These are phyloP conservation scores for Nakazawaea pomicola DNA, from an alignment of 805 yeast species.

Conservation along the genomic window DNA sequence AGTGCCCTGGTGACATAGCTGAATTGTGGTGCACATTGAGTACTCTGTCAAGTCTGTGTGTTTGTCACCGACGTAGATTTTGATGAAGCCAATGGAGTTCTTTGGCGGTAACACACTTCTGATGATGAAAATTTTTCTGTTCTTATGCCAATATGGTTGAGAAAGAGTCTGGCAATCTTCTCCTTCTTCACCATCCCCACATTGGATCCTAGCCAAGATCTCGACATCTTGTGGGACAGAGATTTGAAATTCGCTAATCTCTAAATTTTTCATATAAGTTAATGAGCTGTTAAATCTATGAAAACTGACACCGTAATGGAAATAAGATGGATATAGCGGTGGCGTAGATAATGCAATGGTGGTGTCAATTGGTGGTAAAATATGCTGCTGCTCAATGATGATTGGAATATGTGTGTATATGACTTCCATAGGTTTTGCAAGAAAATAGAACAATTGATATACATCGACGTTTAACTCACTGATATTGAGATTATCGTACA, in stretches of 20 bases:
- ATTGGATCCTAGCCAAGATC: conserved; percentile 53
- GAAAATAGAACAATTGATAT: conserved; percentile 61
- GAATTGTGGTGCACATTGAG: conserved; percentile 47
- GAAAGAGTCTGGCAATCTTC: conserved; percentile 52
- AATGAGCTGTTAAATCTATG: conserved; percentile 73
- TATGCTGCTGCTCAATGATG: conserved; percentile 75
- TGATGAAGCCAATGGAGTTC: conserved; percentile 65
- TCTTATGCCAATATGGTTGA: conserved; percentile 72
- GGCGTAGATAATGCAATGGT: conserved; percentile 78
- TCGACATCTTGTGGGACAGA: conserved; percentile 70
- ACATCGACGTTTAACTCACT: conserved; percentile 28
- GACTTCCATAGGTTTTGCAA: conserved; percentile 68
- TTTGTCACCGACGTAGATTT: conserved; percentile 65
- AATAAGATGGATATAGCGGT: conserved; percentile 78
- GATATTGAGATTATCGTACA: conserved; percentile 31
- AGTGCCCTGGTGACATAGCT: conserved; percentile 67
- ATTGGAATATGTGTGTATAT: conserved; percentile 86
- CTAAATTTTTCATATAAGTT: conserved; percentile 67
- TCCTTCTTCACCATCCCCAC: conserved; percentile 33
- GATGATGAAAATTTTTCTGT: conserved; percentile 62
- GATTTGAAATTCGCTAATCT: conserved; percentile 73
- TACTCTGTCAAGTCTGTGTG: conserved; percentile 50
- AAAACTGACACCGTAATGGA: conserved; percentile 52
- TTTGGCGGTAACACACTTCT: conserved; percentile 77
- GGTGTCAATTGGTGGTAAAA: conserved; percentile 79